A percentile compares a stretch with the other conserved stretches of the same genome.
Evolutionary conservation across 257 asterid genomes (phyloP).

Genomic region (Fraxinus anomala): DNA sequence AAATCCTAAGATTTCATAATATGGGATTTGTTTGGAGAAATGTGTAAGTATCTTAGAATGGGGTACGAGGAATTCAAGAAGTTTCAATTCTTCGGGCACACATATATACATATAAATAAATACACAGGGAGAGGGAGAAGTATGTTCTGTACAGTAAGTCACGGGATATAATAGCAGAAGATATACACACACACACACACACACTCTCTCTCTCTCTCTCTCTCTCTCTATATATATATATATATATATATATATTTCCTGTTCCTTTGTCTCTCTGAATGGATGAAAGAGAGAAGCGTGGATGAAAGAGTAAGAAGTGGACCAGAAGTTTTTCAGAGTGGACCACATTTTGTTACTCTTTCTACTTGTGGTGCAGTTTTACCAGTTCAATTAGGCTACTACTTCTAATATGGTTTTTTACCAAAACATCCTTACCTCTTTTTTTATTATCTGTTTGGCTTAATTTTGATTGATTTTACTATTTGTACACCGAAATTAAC

Average conservation of each 20-base stretch:
- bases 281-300: conserved; percentile 36
- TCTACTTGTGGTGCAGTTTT: background rate
- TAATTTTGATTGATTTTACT: background rate
- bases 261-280: conserved; percentile 23
- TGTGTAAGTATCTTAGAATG: conserved; percentile 34
- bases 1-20: conserved; percentile 3
- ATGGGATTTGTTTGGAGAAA: conserved; percentile 10
- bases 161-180: conserved; percentile 51
- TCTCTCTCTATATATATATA: background rate
- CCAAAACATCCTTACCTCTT: background rate
- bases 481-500: too few species aligned
- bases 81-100: background rate
- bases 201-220: conserved; percentile 9
- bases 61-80: conserved; percentile 26
- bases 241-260: background rate
- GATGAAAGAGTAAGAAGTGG: conserved; percentile 33
- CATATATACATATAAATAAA: background rate
- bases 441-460: background rate
- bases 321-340: conserved; percentile 35
- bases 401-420: background rate
- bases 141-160: conserved; percentile 40
- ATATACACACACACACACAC: background rate
- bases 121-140: background rate
- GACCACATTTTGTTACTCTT: conserved; percentile 34
- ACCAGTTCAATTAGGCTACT: background rate